These are phyloP conservation scores for Diaporthe aspalathi DNA, from an alignment of 2,329 filamentous ascomycete species.

Conservation along the genomic window DNA sequence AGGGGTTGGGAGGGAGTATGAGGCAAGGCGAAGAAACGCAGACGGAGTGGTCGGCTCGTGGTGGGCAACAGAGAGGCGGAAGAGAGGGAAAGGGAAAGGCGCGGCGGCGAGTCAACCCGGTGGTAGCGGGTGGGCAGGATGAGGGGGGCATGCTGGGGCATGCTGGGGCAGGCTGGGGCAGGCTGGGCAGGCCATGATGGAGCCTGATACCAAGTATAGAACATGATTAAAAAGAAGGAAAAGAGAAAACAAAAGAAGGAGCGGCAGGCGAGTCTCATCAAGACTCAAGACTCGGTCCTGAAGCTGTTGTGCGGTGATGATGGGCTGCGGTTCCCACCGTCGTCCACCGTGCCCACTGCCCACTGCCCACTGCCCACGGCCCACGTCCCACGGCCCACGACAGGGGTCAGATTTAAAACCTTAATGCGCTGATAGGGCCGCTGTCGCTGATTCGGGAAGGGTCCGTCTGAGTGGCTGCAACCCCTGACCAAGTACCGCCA, in stretches of 20 bases:
- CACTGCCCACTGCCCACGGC: no score
- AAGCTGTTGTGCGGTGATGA: slow-evolving; percentile 15
- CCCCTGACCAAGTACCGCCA: slow-evolving; percentile 30
- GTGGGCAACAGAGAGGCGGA: neutral
- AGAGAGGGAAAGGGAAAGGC: neutral
- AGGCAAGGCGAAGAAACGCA: no score
- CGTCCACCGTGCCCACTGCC: no score
- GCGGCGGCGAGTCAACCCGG: slow-evolving; percentile 25
- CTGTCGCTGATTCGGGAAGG: slow-evolving; percentile 18
- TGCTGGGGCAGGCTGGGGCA: no score
- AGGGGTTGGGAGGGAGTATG: neutral
- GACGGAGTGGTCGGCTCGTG: neutral
- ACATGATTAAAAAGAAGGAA: neutral
- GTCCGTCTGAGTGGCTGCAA: slow-evolving; percentile 28
- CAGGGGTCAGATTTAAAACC: slow-evolving; percentile 35
- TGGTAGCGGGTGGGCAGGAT: neutral
- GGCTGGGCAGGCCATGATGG: slow-evolving; percentile 16
- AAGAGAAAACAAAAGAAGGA: no score
- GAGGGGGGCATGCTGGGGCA: no score
- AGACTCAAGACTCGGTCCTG: neutral
- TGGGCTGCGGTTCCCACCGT: slow-evolving; percentile 17
- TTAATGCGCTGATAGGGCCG: slow-evolving; percentile 39
- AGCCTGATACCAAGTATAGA: slow-evolving; percentile 34
- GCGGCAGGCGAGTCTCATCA: no score
- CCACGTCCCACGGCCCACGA: no score